A percentile compares a stretch with the other conserved stretches of the same genome.
These are phyloP conservation scores for Hypholoma sublateritium DNA, from an alignment of 768 basidiomycete species.

Conservation along the genomic window DNA sequence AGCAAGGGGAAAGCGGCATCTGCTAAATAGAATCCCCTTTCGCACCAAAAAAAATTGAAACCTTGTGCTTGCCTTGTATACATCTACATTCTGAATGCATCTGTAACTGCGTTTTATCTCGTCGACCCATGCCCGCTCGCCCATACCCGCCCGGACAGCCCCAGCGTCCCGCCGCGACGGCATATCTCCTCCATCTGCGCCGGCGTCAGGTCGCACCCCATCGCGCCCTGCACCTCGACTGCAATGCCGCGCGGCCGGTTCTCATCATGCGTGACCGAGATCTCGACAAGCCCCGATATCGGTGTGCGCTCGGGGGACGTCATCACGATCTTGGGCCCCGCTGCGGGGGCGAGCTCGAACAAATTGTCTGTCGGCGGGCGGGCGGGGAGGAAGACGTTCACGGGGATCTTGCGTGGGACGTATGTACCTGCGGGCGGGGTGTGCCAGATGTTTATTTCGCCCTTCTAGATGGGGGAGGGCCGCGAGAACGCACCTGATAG, in stretches of 20 bases:
- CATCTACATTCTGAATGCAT: not conserved
- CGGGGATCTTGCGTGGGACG: constrained; percentile 64
- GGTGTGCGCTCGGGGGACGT: constrained; percentile 66
- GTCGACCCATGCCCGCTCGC: constrained; percentile 32
- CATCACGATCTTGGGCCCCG: constrained; percentile 59
- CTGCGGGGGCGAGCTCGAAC: constrained; percentile 41
- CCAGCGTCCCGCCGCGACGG: constrained; percentile 69
- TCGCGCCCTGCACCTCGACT: constrained; percentile 58
- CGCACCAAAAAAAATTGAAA: too few relatives aligned
- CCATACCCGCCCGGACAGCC: constrained; percentile 70
- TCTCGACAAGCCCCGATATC: constrained; percentile 63
- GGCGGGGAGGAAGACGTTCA: constrained; percentile 65
- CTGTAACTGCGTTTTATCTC: not conserved
- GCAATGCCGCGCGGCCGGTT: constrained; percentile 51
- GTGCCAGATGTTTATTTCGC: not conserved
- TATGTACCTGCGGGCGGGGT: constrained; percentile 42
- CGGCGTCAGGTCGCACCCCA: constrained; percentile 53
- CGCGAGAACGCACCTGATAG: constrained; percentile 50
- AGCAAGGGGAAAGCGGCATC: too few relatives aligned
- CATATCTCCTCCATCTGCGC: constrained; percentile 68
- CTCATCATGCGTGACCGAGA: constrained; percentile 63
- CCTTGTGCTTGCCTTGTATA: not conserved
- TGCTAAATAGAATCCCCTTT: too few relatives aligned
- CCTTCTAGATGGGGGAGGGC: not conserved
- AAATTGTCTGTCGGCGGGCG: constrained; percentile 35